These are phyloP conservation scores for Barnettozyma vustinii DNA, from an alignment of 805 yeast species.

Conservation along the genomic window DNA sequence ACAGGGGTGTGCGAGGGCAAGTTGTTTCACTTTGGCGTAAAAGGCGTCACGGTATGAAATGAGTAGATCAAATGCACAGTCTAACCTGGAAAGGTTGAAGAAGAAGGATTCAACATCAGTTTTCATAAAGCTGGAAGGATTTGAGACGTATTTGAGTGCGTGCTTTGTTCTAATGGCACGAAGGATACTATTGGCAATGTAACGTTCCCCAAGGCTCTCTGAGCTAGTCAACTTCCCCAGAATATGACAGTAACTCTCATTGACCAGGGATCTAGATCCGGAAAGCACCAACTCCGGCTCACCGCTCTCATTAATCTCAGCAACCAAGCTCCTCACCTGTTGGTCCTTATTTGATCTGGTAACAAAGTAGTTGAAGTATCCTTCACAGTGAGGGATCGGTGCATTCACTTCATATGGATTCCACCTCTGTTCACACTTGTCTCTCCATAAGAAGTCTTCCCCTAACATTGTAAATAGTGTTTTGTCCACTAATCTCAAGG, in stretches of 20 bases:
- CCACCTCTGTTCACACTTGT: conserved; percentile 1
- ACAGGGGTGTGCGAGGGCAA: not conserved
- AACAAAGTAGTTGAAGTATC: not conserved
- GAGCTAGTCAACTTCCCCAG: not conserved
- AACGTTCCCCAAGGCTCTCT: conserved; percentile 1
- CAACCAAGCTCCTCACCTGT: not conserved
- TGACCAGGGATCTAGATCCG: not conserved
- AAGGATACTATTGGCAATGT: conserved; percentile 2
- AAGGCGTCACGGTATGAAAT: conserved; percentile 12
- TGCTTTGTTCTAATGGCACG: conserved; percentile 2
- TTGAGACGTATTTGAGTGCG: not conserved
- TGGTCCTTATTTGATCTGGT: not conserved
- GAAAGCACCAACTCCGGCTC: not conserved
- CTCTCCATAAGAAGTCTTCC: conserved; percentile 2
- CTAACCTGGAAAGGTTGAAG: conserved; percentile 9
- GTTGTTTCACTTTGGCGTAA: not conserved
- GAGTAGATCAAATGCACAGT: conserved; percentile 17
- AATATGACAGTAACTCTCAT: not conserved
- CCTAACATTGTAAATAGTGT: not conserved
- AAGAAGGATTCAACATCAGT: conserved; percentile 12
- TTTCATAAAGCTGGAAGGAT: not conserved
- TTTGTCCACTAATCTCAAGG: not conserved
- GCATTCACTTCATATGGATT: not conserved
- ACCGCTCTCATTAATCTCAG: not conserved
- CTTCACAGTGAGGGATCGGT: not conserved